Percentiles rank a stretch among this genome's conserved stretches.
Conservation (phyloP, 1,139 yeast species). For the Pneumocystis wakefieldiae region DNA sequence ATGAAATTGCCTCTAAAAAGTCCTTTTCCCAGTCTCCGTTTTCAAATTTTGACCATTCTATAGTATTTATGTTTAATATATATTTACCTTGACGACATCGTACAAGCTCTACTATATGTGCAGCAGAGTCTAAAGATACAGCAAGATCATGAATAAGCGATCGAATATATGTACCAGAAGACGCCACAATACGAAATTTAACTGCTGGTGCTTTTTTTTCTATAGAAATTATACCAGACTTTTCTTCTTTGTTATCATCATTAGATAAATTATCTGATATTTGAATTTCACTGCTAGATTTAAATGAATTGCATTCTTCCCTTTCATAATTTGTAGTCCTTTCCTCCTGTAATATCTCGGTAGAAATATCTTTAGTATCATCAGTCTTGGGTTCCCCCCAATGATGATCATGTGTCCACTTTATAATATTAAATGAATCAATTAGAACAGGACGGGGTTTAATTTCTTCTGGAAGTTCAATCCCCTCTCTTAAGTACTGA, state of each 20-base stretch:
- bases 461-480: constrained; percentile 68
- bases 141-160: constrained; percentile 83
- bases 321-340: constrained; percentile 6
- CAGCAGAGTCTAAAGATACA: constrained; percentile 60
- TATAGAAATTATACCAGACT: neutral
- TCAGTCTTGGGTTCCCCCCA: constrained; percentile 30
- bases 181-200: constrained; percentile 62
- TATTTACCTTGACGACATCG: constrained; percentile 63
- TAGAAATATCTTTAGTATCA: constrained; percentile 15
- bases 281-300: neutral
- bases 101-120: constrained; percentile 76
- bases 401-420: constrained; percentile 41
- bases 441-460: constrained; percentile 61
- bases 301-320: neutral
- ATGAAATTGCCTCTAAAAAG: neutral
- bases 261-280: neutral
- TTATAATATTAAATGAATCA: constrained; percentile 38
- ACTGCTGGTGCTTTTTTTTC: constrained; percentile 23
- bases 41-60: neutral
- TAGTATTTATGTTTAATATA: neutral
- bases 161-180: constrained; percentile 91
- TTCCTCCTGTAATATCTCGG: constrained; percentile 34
- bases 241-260: constrained; percentile 5
- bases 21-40: neutral
- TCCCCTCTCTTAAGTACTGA: constrained; percentile 83